phyloP scores from a whole-genome alignment of 78 protist genomes.

The Dictyostelium intermedium region DNA sequence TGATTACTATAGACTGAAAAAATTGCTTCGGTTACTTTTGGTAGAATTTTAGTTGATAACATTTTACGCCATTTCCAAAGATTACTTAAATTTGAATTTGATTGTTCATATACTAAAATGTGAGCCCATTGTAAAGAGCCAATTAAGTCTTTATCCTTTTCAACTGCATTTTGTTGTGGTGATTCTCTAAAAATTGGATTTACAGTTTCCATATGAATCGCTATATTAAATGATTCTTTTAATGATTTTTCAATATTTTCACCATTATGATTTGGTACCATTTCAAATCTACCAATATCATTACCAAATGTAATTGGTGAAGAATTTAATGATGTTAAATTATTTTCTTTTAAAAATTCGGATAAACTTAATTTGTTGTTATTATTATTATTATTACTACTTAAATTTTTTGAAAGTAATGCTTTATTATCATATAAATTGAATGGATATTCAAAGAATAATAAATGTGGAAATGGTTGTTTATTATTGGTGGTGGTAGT shows the following conservation, averaged over 20 bases:
- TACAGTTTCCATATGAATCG: conserved; percentile 36
- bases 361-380: not conserved
- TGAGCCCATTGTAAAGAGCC: conserved; percentile 61
- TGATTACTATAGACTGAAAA: conserved; percentile 45
- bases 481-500: too few relatives aligned
- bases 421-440: conserved; percentile 30
- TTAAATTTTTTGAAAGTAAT: not conserved
- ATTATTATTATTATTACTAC: not conserved
- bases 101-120: conserved; percentile 25
- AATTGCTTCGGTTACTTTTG: conserved; percentile 26
- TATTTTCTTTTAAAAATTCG: conserved; percentile 10
- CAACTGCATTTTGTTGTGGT: not conserved
- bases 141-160: conserved; percentile 9
- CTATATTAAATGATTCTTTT: conserved; percentile 54
- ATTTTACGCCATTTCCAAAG: conserved; percentile 44
- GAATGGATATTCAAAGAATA: conserved; percentile 50
- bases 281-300: not conserved
- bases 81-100: conserved; percentile 2
- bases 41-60: not conserved
- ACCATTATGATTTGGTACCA: conserved; percentile 16
- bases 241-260: not conserved
- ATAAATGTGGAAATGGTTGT: not conserved
- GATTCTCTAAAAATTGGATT: conserved; percentile 57
- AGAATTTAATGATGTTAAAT: conserved; percentile 10
- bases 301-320: not conserved